Conservation (phyloP, 371 early-diverging fungal species). For the Nosema muscidifuracis region DNA sequence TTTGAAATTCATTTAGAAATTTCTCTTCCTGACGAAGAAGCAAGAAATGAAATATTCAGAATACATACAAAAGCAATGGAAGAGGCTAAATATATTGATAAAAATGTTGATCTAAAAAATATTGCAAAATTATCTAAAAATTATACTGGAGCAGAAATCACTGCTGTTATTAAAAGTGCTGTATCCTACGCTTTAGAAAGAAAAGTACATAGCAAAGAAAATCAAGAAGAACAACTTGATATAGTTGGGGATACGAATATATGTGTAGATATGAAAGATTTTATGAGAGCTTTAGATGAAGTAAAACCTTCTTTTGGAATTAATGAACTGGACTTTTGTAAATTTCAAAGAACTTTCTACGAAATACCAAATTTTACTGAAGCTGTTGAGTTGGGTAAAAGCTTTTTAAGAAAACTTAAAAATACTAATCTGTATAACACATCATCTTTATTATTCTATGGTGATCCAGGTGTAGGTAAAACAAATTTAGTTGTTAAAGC, state of each 20-base stretch:
- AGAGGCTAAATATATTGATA: constrained; percentile 73
- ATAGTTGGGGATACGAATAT: constrained; percentile 73
- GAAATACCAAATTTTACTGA: constrained; percentile 73
- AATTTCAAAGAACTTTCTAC: constrained; percentile 67
- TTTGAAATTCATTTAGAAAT: constrained; percentile 65
- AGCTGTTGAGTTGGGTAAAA: constrained; percentile 72
- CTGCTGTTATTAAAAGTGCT: constrained; percentile 90
- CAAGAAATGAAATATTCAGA: constrained; percentile 72
- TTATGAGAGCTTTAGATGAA: constrained; percentile 84
- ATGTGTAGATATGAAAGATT: constrained; percentile 80
- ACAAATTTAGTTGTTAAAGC: constrained; percentile 90
- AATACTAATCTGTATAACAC: constrained; percentile 76
- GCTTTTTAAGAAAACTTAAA: constrained; percentile 60
- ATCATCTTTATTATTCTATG: constrained; percentile 68
- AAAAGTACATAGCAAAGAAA: constrained; percentile 69
- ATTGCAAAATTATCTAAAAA: constrained; percentile 87
- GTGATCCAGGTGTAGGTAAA: constrained; percentile 84
- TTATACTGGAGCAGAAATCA: constrained; percentile 97
- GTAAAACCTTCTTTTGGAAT: constrained; percentile 93
- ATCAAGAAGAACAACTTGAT: constrained; percentile 62
- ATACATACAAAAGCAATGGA: constrained; percentile 79
- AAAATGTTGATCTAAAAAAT: constrained; percentile 77
- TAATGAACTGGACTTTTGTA: constrained; percentile 72
- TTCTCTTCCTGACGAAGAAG: constrained; percentile 68
- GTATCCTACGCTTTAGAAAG: constrained; percentile 96